These are phyloP conservation scores for Sporothrix variecibatus DNA, from an alignment of 2,329 filamentous ascomycete species.

Conservation along the genomic window DNA sequence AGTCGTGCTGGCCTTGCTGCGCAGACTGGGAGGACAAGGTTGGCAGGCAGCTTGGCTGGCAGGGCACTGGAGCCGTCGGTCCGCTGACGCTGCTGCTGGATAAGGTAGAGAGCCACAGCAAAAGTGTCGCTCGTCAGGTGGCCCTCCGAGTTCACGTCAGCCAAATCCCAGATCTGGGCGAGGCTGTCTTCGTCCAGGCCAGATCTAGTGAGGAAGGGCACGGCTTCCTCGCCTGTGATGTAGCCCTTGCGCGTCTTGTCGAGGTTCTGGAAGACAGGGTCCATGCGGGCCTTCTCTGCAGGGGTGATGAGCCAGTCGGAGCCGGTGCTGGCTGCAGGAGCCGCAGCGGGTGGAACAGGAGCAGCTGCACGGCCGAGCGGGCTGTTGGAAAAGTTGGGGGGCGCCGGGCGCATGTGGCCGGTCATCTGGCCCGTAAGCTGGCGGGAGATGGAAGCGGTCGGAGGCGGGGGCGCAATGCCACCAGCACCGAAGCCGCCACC, in stretches of 20 bases:
- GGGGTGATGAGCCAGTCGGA: slow-evolving; percentile 80
- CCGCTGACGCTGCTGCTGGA: slow-evolving; percentile 81
- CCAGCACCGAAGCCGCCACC: slow-evolving; percentile 18
- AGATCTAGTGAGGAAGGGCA: slow-evolving; percentile 91
- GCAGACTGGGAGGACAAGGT: slow-evolving; percentile 82
- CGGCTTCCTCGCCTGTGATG: slow-evolving; percentile 92
- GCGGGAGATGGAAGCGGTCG: slow-evolving; percentile 70
- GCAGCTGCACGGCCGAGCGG: slow-evolving; percentile 56
- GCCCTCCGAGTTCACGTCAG: slow-evolving; percentile 89
- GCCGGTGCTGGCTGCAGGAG: slow-evolving; percentile 27
- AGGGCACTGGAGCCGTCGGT: slow-evolving; percentile 62
- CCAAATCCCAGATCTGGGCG: slow-evolving; percentile 95
- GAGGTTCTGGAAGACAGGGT: slow-evolving; percentile 79
- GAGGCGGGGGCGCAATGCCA: slow-evolving; percentile 49
- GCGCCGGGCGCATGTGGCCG: slow-evolving; percentile 16
- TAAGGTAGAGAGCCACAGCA: slow-evolving; percentile 95
- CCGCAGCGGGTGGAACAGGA: slow-evolving; percentile 35
- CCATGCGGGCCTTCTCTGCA: slow-evolving; percentile 83
- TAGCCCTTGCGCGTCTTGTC: slow-evolving; percentile 79
- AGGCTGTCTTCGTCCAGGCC: slow-evolving; percentile 84
- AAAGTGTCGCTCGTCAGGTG: slow-evolving; percentile 87
- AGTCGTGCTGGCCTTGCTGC: slow-evolving; percentile 58
- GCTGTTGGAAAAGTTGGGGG: slow-evolving; percentile 51
- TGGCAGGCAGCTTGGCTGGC: slow-evolving; percentile 75
- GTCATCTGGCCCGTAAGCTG: slow-evolving; percentile 69